phyloP scores from a whole-genome alignment of 805 yeast genomes.

The Peterozyma toletana region DNA sequence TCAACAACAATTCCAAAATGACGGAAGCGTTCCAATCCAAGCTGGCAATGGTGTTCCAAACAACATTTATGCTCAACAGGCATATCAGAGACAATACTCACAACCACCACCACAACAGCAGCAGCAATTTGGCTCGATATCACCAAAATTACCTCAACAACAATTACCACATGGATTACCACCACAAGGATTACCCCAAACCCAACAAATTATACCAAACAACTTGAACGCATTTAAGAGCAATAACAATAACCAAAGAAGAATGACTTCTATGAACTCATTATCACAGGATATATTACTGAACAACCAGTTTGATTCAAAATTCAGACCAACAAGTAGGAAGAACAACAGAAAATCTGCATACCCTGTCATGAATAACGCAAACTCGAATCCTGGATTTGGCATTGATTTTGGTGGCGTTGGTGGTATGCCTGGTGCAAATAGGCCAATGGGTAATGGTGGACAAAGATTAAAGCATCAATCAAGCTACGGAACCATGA shows the following conservation, averaged over 20 bases:
- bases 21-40: background rate
- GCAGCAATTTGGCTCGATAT: background rate
- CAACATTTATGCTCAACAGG: slow-evolving; percentile 7
- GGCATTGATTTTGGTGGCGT: slow-evolving; percentile 14
- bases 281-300: slow-evolving; percentile 15
- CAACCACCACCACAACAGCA: background rate
- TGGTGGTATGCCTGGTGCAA: slow-evolving; percentile 20
- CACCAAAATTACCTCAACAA: background rate
- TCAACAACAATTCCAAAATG: background rate
- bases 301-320: slow-evolving; percentile 13
- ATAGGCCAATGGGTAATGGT: slow-evolving; percentile 1
- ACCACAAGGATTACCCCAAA: slow-evolving; percentile 23
- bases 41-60: slow-evolving; percentile 4
- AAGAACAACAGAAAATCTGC: slow-evolving; percentile 34
- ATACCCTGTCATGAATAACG: slow-evolving; percentile 17
- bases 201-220: slow-evolving; percentile 14
- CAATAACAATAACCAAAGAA: slow-evolving; percentile 12
- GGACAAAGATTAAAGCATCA: slow-evolving; percentile 6
- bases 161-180: slow-evolving; percentile 7
- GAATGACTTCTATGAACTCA: slow-evolving; percentile 20
- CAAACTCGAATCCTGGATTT: slow-evolving; percentile 4
- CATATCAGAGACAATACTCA: slow-evolving; percentile 3
- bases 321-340: slow-evolving; percentile 34
- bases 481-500: slow-evolving; percentile 13
- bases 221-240: slow-evolving; percentile 12